Conservation (phyloP, 129 eudicot genomes). For the Sambucus nigra region DNA sequence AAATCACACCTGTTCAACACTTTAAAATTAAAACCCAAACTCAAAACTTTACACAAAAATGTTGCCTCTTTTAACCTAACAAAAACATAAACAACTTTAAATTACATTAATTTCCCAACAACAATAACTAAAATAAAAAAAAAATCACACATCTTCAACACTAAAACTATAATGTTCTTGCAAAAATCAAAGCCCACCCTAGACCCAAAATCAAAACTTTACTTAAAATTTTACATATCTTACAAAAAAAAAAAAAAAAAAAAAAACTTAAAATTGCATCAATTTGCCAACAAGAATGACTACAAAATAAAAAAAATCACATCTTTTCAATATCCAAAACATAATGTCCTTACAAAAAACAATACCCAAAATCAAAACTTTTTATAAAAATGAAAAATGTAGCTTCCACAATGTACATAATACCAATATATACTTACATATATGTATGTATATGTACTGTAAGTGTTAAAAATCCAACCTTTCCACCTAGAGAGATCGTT, state of each 20-base stretch:
- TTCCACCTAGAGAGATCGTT: conserved; percentile 39
- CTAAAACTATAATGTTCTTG: no score
- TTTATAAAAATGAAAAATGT: conserved; percentile 11
- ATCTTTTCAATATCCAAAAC: conserved; percentile 2
- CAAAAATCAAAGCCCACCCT: no score
- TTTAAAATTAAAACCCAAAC: background rate
- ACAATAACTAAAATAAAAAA: no score
- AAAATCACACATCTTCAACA: no score
- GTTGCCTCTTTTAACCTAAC: no score
- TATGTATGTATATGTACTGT: conserved; percentile 2
- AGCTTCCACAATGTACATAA: conserved; percentile 15
- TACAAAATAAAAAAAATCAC: no score
- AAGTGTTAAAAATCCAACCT: conserved; percentile 35
- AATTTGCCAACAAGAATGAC: no score
- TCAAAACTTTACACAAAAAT: background rate
- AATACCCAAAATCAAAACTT: background rate
- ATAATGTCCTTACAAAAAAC: background rate
- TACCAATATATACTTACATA: conserved; percentile 1
- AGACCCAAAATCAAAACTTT: background rate
- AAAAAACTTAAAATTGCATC: background rate
- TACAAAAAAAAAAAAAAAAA: background rate
- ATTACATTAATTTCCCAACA: no score
- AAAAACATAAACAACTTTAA: no score
- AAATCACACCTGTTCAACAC: no score
- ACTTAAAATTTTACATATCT: background rate